Conservation (phyloP, 2,329 filamentous ascomycete genomes). For the Neonectria magnoliae region DNA sequence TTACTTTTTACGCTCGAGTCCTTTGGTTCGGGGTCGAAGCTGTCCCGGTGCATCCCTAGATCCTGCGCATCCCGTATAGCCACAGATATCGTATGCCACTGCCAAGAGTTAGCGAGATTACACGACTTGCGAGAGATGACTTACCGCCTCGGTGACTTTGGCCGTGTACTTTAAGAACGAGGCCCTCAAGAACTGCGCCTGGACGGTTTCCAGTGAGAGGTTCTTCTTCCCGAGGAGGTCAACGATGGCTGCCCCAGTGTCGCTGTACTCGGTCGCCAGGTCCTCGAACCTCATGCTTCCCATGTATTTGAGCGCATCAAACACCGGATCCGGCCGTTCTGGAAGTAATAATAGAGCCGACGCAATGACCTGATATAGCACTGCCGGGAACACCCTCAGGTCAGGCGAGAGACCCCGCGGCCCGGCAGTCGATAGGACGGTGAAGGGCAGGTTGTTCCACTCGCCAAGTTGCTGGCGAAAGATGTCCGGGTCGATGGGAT, state of each 20-base stretch:
- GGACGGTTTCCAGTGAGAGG: conserved; percentile 65
- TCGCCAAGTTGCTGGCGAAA: conserved; percentile 62
- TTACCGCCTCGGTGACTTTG: conserved; percentile 66
- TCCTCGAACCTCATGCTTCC: conserved; percentile 69
- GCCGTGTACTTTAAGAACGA: conserved; percentile 68
- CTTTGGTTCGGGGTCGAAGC: conserved; percentile 60
- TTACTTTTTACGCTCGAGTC: conserved; percentile 58
- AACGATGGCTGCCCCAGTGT: conserved; percentile 64
- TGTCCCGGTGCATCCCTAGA: conserved; percentile 67
- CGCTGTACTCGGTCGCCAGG: conserved; percentile 68
- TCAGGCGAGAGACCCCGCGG: conserved; percentile 61
- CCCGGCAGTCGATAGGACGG: conserved; percentile 58
- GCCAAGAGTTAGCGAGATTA: not conserved
- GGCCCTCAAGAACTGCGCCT: conserved; percentile 66
- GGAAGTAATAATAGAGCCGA: conserved; percentile 64
- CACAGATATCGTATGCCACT: conserved; percentile 67
- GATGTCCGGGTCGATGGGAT: conserved; percentile 61
- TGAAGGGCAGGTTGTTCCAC: conserved; percentile 66
- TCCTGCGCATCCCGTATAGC: conserved; percentile 71
- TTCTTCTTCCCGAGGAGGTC: conserved; percentile 66
- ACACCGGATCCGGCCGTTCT: conserved; percentile 56
- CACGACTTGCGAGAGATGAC: not conserved
- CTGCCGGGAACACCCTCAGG: conserved; percentile 66
- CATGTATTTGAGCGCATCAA: conserved; percentile 67
- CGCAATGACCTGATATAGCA: conserved; percentile 69